Evolutionary conservation across 768 basidiomycete genomes (phyloP).

Genomic region (Exidia glandulosa): DNA sequence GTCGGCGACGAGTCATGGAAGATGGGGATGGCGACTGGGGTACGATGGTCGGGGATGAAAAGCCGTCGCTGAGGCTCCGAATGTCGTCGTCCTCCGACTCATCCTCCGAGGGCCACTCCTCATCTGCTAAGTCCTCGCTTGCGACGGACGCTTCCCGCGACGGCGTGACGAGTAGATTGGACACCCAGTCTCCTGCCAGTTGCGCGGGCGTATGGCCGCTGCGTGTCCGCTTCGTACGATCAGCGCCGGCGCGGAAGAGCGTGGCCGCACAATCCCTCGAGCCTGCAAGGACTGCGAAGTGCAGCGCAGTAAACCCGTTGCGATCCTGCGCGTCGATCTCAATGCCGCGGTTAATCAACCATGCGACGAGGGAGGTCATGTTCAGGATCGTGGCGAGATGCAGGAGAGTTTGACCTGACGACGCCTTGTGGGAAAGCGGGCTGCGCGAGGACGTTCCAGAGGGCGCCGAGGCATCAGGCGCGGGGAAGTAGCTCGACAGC

Average conservation of each 20-base stretch:
- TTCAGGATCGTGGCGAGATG: constrained; percentile 79
- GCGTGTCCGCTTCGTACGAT: constrained; percentile 61
- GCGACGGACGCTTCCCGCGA: not conserved
- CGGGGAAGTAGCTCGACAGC: constrained; percentile 59
- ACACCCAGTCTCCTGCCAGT: constrained; percentile 3
- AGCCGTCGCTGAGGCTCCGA: constrained; percentile 12
- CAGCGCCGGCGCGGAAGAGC: constrained; percentile 73
- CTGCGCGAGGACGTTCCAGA: constrained; percentile 35
- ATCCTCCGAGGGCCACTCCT: not conserved
- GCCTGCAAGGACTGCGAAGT: constrained; percentile 65
- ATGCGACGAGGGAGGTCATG: constrained; percentile 55
- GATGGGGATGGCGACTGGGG: not conserved
- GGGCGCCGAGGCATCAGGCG: constrained; percentile 34
- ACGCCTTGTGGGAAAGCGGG: constrained; percentile 57
- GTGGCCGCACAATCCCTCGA: constrained; percentile 52
- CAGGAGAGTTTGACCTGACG: constrained; percentile 74
- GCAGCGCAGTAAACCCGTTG: constrained; percentile 84
- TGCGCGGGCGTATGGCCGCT: constrained; percentile 63
- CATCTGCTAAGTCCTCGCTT: not conserved
- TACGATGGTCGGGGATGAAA: not conserved
- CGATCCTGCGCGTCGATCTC: constrained; percentile 78
- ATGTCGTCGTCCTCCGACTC: constrained; percentile 44
- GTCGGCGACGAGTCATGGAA: not conserved
- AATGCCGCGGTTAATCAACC: constrained; percentile 59
- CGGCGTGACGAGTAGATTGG: not conserved